phyloP scores from a whole-genome alignment of 2,329 filamentous ascomycete species.

The Myriosclerotinia duriaeana region DNA sequence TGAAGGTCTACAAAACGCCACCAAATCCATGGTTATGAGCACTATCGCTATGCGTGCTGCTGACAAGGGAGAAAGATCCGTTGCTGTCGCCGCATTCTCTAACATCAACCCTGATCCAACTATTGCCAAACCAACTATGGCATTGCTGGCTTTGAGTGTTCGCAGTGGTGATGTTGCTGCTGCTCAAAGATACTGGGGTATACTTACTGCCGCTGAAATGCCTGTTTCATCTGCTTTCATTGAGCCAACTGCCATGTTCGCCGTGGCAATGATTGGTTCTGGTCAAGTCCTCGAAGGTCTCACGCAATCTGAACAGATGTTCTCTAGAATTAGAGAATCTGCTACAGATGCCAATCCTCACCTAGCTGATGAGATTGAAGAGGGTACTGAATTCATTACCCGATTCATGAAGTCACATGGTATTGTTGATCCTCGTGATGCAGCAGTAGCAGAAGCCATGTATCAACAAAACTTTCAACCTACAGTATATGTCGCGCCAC shows the following conservation, averaged over 20 bases:
- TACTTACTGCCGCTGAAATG: conserved; percentile 63
- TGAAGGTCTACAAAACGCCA: conserved; percentile 58
- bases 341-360: conserved; percentile 53
- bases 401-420: conserved; percentile 58
- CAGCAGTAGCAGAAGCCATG: conserved; percentile 48
- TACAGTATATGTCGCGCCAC: conserved; percentile 55
- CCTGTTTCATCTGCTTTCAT: conserved; percentile 66
- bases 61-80: conserved; percentile 69
- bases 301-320: conserved; percentile 79
- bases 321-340: conserved; percentile 72
- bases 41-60: conserved; percentile 76
- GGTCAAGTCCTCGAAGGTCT: conserved; percentile 82
- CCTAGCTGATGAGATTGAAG: conserved; percentile 77
- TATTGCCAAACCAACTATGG: conserved; percentile 63
- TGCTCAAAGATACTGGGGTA: conserved; percentile 78
- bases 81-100: conserved; percentile 66
- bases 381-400: conserved; percentile 70
- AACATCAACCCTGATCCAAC: conserved; percentile 54
- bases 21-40: conserved; percentile 64
- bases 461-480: conserved; percentile 49
- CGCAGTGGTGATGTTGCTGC: conserved; percentile 76
- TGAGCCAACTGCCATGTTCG: conserved; percentile 88
- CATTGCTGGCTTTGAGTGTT: conserved; percentile 82
- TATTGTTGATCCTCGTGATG: conserved; percentile 55
- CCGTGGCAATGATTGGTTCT: conserved; percentile 80